A percentile compares a stretch with the other conserved stretches of the same genome.
Evolutionary conservation across 352 stramenopile species (phyloP).

Genomic region (Phytophthora citricola): DNA sequence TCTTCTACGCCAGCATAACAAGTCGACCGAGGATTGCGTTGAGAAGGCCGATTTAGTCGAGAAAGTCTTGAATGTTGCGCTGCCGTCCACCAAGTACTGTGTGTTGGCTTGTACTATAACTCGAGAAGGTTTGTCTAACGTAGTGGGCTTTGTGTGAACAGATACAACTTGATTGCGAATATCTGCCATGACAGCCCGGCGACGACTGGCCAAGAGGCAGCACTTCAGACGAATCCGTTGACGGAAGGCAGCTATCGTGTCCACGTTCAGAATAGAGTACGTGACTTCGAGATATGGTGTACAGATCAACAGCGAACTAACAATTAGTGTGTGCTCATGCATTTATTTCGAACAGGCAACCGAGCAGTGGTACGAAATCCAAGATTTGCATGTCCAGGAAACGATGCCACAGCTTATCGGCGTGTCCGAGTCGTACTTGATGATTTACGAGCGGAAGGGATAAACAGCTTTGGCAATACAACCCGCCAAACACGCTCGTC

Average conservation of each 20-base stretch:
- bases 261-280: constrained; percentile 94
- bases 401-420: constrained; percentile 98
- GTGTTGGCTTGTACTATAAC: not conserved
- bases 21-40: constrained; percentile 72
- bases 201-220: constrained; percentile 91
- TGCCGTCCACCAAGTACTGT: constrained; percentile 72
- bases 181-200: constrained; percentile 97
- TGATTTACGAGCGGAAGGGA: constrained; percentile 89
- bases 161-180: constrained; percentile 98
- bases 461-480: constrained; percentile 47
- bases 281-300: constrained; percentile 14
- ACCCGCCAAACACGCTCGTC: constrained; percentile 15
- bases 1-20: constrained; percentile 60
- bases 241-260: constrained; percentile 97
- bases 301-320: constrained; percentile 16
- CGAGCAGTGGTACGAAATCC: constrained; percentile 98
- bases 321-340: constrained; percentile 3
- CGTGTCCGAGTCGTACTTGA: constrained; percentile 94
- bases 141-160: constrained; percentile 44
- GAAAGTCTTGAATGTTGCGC: constrained; percentile 56
- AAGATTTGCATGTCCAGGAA: constrained; percentile 97
- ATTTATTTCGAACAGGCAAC: constrained; percentile 65
- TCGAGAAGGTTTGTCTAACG: constrained; percentile 9
- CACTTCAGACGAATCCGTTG: constrained; percentile 91
- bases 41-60: constrained; percentile 83